Base-by-base conservation (phyloP, 2,329 filamentous ascomycete genomes). In the Thermothelomyces thermophilus region DNA sequence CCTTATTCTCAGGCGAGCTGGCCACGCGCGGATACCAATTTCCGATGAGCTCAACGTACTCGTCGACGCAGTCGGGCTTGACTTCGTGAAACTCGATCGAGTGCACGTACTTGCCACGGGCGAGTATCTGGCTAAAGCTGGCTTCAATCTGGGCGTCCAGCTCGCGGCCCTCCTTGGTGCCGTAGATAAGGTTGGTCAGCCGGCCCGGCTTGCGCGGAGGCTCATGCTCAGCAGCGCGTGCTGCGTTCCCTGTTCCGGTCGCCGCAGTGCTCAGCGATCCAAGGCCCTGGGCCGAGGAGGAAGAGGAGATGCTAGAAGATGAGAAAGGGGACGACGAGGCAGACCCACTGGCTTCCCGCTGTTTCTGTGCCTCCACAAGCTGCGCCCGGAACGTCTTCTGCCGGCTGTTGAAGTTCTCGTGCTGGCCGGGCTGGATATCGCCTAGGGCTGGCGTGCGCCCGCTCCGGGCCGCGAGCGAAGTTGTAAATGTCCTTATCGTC, bases 21-120 rank as follows among this genome's bases (percentile, higher is more conserved):
- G 93, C 93, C 78, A 97, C 90, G 64, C 80, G 82, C 8, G 93
- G 91, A 65, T 98, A 98, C 86, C 89, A 97, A 33, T 79, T 76
- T 53, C 93, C 89, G 13, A 97, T 88, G 43, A 97, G 76, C 51
- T 91, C 78, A 45, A 91, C 84, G 65, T 98, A 98, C 64, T 97
- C 91, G 56, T 96, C 90, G 41, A 96, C 87, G 71, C 89, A 93
- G 62, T 96, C 90, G 54, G 90, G 90, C 72, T 94, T 90, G 58
- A 98, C 93, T 55, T 94, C 82, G 73, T 98, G 93, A 65, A 95
- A 89, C 52, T 95, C 90, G 67, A 98, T 96, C 41, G 90, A 94
- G 70, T 98, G 93, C 48, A 98, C 90, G 64, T 98, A 98, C 73
- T 98, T 98, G 64, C 93, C 93, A 58, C 93, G 81, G 20, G 93